Percentiles rank a stretch among this genome's conserved stretches.
Evolutionary conservation across 768 basidiomycete species (phyloP).

Genomic region (Tylopilus sp.): DNA sequence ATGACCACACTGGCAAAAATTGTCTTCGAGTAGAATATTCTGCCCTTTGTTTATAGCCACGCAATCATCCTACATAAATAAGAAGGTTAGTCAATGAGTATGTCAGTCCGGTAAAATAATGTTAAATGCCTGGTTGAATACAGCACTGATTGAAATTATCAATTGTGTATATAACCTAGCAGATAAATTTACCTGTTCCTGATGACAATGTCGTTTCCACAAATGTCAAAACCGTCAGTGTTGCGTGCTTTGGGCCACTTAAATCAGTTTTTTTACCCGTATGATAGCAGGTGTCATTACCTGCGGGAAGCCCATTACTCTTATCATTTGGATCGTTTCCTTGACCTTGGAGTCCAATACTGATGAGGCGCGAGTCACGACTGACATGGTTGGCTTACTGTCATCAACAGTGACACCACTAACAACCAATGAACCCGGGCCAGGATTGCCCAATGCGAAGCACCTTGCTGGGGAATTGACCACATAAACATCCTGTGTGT

Average conservation of each 20-base stretch:
- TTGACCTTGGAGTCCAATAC: constrained; percentile 35
- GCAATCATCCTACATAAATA: constrained; percentile 57
- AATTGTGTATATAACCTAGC: not conserved
- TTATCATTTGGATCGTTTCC: constrained; percentile 50
- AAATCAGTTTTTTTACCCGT: not conserved
- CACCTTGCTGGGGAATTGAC: constrained; percentile 39
- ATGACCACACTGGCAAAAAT: constrained; percentile 57
- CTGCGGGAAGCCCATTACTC: constrained; percentile 48
- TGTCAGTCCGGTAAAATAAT: not conserved
- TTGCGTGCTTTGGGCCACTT: constrained; percentile 39
- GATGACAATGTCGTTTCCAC: constrained; percentile 37
- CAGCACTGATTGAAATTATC: constrained; percentile 11
- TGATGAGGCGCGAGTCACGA: not conserved
- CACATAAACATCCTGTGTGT: constrained; percentile 32
- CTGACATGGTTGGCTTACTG: constrained; percentile 36
- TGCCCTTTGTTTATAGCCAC: constrained; percentile 47
- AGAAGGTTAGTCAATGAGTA: not conserved
- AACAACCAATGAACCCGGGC: constrained; percentile 34
- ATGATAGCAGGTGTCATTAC: constrained; percentile 16
- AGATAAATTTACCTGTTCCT: constrained; percentile 13
- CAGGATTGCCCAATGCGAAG: constrained; percentile 30
- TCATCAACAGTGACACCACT: constrained; percentile 50
- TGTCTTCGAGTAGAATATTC: constrained; percentile 47
- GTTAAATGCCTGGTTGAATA: constrained; percentile 23
- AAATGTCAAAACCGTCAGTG: constrained; percentile 49